These are phyloP conservation scores for Trametes pubescens DNA, from an alignment of 1,284 basidiomycete species.

Conservation along the genomic window DNA sequence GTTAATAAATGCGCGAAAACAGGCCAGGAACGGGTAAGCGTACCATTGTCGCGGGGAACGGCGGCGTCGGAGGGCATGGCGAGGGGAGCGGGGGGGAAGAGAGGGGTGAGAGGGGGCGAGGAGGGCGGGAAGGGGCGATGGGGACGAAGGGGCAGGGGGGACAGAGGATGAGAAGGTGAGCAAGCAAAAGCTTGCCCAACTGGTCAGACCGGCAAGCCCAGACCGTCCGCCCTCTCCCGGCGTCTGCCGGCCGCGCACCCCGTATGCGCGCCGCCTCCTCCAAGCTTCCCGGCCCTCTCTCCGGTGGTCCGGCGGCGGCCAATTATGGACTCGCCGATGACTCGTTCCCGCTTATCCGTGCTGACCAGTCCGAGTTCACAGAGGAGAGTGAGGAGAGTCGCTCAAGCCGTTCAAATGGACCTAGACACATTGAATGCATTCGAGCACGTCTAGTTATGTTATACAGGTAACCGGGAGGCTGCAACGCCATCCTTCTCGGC, in stretches of 20 bases:
- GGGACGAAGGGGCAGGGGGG: slow-evolving; percentile 39
- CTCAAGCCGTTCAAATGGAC: background rate
- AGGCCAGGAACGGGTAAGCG: slow-evolving; percentile 10
- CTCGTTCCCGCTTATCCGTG: slow-evolving; percentile 3
- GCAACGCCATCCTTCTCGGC: slow-evolving; percentile 38
- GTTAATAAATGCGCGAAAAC: slow-evolving; percentile 26
- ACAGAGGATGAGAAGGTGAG: slow-evolving; percentile 47
- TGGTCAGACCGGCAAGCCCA: slow-evolving; percentile 30
- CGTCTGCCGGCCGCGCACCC: slow-evolving; percentile 27
- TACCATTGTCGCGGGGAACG: slow-evolving; percentile 61
- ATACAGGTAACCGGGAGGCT: slow-evolving; percentile 37
- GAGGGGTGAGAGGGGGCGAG: slow-evolving; percentile 42
- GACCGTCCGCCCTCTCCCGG: slow-evolving; percentile 27
- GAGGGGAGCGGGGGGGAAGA: slow-evolving; percentile 42
- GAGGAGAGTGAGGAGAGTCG: too few relatives aligned
- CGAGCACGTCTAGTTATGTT: slow-evolving; percentile 26
- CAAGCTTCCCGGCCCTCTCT: slow-evolving; percentile 21
- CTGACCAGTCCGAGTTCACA: background rate
- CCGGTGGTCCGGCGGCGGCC: slow-evolving; percentile 2
- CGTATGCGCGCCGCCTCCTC: background rate
- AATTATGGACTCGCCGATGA: slow-evolving; percentile 6
- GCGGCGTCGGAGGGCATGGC: slow-evolving; percentile 71
- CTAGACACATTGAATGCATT: slow-evolving; percentile 13
- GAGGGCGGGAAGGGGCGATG: slow-evolving; percentile 36
- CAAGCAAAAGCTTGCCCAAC: slow-evolving; percentile 34